These are phyloP conservation scores for Prillingera fragicola DNA, from an alignment of 1,284 basidiomycete species.

Conservation along the genomic window DNA sequence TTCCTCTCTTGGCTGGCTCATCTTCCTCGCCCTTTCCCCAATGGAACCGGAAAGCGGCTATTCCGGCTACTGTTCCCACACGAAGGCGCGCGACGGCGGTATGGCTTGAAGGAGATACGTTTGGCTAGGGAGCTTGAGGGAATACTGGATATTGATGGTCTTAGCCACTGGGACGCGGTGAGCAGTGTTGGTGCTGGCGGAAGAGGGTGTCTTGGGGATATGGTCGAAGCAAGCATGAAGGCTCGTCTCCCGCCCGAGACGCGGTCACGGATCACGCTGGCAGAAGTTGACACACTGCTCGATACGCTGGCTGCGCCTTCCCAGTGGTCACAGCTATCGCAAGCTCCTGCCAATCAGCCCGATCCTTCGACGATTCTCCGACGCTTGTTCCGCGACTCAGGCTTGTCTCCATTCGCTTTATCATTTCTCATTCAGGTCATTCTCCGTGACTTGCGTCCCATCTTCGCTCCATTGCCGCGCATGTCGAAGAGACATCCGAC, in stretches of 20 bases:
- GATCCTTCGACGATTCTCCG: conserved; percentile 17
- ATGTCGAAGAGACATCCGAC: conserved; percentile 29
- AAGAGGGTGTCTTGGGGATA: conserved; percentile 64
- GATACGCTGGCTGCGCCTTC: conserved; percentile 66
- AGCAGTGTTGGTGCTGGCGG: conserved; percentile 36
- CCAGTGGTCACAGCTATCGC: conserved; percentile 55
- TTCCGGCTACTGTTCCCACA: conserved; percentile 77
- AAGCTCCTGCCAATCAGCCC: conserved; percentile 5
- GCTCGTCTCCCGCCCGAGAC: conserved; percentile 2
- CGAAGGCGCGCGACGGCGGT: conserved; percentile 63
- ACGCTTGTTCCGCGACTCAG: conserved; percentile 17
- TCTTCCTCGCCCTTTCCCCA: conserved; percentile 24
- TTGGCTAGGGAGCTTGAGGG: conserved; percentile 57
- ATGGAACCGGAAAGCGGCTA: conserved; percentile 45
- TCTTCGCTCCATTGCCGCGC: conserved; percentile 61
- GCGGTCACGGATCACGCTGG: conserved; percentile 27
- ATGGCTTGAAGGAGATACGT: conserved; percentile 65
- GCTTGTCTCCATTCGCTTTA: conserved; percentile 57
- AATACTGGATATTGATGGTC: conserved; percentile 50
- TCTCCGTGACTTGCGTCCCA: conserved; percentile 70
- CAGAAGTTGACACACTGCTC: conserved; percentile 60
- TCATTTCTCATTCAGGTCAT: conserved; percentile 72
- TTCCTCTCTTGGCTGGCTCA: conserved; percentile 39
- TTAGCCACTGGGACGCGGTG: conserved; percentile 54
- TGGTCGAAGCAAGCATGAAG: conserved; percentile 53